Evolutionary conservation across 1,139 yeast species (phyloP).

Genomic region (Taphrina deformans): DNA sequence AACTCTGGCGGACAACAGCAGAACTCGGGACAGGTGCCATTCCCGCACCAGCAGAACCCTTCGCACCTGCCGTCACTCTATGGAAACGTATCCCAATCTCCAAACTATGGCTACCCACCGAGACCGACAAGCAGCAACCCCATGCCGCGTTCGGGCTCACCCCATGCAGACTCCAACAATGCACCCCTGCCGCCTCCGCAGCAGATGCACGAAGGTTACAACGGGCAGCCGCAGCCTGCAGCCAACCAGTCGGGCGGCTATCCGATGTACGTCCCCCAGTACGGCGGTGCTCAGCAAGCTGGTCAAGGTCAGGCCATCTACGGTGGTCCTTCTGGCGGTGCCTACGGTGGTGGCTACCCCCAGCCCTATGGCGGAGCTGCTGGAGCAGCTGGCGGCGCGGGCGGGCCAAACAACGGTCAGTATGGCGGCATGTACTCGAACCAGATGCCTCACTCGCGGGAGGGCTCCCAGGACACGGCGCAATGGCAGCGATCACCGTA

Average conservation of each 20-base stretch:
- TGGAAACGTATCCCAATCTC: slow-evolving; percentile 5
- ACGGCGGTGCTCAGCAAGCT: neutral
- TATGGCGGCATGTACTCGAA: slow-evolving; percentile 31
- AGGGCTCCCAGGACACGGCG: slow-evolving; percentile 18
- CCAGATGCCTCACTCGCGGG: slow-evolving; percentile 21
- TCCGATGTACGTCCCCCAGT: slow-evolving; percentile 24
- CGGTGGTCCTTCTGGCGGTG: slow-evolving; percentile 9
- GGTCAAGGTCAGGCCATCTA: slow-evolving; percentile 14
- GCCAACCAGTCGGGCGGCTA: neutral
- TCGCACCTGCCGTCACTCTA: slow-evolving; percentile 20
- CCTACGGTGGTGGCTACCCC: slow-evolving; percentile 6
- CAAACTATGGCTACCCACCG: slow-evolving; percentile 6
- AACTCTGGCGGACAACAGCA: slow-evolving; percentile 2
- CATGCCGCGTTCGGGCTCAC: slow-evolving; percentile 12
- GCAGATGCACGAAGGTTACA: slow-evolving; percentile 17
- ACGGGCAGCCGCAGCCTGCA: slow-evolving; percentile 33
- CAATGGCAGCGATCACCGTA: slow-evolving; percentile 27
- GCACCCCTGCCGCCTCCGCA: slow-evolving; percentile 23
- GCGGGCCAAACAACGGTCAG: slow-evolving; percentile 6
- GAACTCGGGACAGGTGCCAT: slow-evolving; percentile 6
- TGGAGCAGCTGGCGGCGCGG: slow-evolving; percentile 1
- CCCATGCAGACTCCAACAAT: slow-evolving; percentile 1
- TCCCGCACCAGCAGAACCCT: slow-evolving; percentile 15
- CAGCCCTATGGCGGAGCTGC: slow-evolving; percentile 12
- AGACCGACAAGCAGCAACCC: slow-evolving; percentile 21